Evolutionary conservation across 2,329 filamentous ascomycete genomes (phyloP).

Genomic region (Cordyceps javanica): DNA sequence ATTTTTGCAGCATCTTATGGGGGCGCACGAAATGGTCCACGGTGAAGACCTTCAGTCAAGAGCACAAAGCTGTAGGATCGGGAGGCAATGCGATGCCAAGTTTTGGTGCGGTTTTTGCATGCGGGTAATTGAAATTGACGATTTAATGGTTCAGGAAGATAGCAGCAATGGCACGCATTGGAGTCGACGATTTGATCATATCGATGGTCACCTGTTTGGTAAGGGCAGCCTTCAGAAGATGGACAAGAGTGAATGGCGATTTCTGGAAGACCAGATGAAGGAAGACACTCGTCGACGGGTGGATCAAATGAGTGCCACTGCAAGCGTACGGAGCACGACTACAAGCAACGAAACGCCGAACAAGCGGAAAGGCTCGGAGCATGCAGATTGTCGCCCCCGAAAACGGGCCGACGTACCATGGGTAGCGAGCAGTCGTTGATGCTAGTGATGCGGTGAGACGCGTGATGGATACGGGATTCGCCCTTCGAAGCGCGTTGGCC

Average conservation of each 20-base stretch:
- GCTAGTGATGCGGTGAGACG: background rate
- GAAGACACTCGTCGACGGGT: background rate
- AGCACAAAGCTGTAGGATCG: conserved; percentile 52
- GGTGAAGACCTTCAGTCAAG: conserved; percentile 32
- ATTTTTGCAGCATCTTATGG: conserved; percentile 59
- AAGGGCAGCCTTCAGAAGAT: conserved; percentile 32
- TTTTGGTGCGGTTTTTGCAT: conserved; percentile 90
- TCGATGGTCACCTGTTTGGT: conserved; percentile 64
- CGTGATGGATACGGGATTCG: background rate
- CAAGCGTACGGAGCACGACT: background rate
- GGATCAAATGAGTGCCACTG: background rate
- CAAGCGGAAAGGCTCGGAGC: conserved; percentile 2
- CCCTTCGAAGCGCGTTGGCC: background rate
- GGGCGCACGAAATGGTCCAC: conserved; percentile 38
- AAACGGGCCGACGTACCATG: conserved; percentile 6
- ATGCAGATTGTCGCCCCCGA: background rate
- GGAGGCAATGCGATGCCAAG: conserved; percentile 54
- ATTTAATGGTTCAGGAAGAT: conserved; percentile 25
- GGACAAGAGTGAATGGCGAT: conserved; percentile 51
- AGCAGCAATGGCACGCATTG: conserved; percentile 33
- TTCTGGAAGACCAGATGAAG: conserved; percentile 24
- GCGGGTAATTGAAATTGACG: conserved; percentile 36
- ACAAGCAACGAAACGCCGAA: background rate
- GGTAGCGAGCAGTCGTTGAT: background rate
- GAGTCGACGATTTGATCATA: conserved; percentile 60